These are phyloP conservation scores for Salvia miltiorrhiza DNA, from an alignment of 257 asterid species.

Conservation along the genomic window DNA sequence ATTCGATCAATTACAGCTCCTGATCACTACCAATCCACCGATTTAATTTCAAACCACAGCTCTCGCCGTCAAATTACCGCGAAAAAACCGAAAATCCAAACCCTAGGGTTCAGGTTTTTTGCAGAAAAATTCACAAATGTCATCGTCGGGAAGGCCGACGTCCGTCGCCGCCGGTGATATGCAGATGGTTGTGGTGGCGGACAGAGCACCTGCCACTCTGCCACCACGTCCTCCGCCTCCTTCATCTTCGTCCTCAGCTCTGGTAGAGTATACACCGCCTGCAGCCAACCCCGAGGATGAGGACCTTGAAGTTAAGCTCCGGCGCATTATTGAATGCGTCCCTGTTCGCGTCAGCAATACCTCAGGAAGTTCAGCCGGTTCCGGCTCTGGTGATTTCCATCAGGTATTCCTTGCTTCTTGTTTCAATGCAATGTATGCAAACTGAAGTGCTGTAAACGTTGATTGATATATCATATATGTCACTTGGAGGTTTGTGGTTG, in stretches of 20 bases:
- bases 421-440: neutral
- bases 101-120: conserved; percentile 20
- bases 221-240: conserved; percentile 47
- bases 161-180: conserved; percentile 58
- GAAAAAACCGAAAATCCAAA: neutral
- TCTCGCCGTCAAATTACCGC: neutral
- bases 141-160: conserved; percentile 45
- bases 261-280: conserved; percentile 72
- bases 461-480: too few species aligned
- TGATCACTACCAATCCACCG: neutral
- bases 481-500: neutral
- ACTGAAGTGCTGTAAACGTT: neutral
- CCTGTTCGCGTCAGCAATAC: conserved; percentile 95
- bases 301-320: conserved; percentile 90
- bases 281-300: conserved; percentile 74
- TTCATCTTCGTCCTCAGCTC: conserved; percentile 51
- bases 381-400: conserved; percentile 98
- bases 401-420: conserved; percentile 53
- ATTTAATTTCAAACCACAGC: neutral
- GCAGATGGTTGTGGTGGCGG: conserved; percentile 58
- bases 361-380: conserved; percentile 98
- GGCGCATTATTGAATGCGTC: conserved; percentile 89
- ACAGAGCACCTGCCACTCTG: conserved; percentile 36
- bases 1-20: neutral
- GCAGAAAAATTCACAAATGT: conserved; percentile 11